A percentile compares a stretch with the other conserved stretches of the same genome.
These are phyloP conservation scores for Exophiala xenobiotica DNA, from an alignment of 2,329 filamentous ascomycete species.

Conservation along the genomic window DNA sequence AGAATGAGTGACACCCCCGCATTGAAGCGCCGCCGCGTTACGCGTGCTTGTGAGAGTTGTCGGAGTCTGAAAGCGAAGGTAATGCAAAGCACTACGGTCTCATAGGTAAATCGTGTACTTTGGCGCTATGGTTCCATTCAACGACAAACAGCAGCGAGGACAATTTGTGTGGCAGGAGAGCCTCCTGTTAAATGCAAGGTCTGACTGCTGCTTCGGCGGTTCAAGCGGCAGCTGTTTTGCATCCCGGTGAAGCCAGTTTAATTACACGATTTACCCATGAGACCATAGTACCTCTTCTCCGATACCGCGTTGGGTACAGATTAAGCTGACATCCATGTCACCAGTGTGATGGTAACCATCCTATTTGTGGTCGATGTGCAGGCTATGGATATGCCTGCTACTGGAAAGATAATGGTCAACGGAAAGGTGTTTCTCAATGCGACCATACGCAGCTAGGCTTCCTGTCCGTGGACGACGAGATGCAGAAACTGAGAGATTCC, in stretches of 20 bases:
- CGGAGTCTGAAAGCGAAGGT: slow-evolving; percentile 32
- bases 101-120: too few relatives aligned
- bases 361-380: slow-evolving; percentile 32
- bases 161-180: too few relatives aligned
- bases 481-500: slow-evolving; percentile 8
- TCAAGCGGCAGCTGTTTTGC: too few relatives aligned
- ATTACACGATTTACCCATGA: too few relatives aligned
- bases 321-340: slow-evolving; percentile 5
- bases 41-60: slow-evolving; percentile 31
- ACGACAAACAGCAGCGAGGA: too few relatives aligned
- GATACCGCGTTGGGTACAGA: too few relatives aligned
- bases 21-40: slow-evolving; percentile 29
- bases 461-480: background rate
- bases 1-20: background rate
- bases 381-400: slow-evolving; percentile 34
- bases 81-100: background rate
- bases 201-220: too few relatives aligned
- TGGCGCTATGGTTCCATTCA: too few relatives aligned
- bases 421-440: slow-evolving; percentile 12
- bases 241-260: too few relatives aligned
- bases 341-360: slow-evolving; percentile 34
- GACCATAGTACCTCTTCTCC: too few relatives aligned
- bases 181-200: too few relatives aligned
- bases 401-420: slow-evolving; percentile 24
- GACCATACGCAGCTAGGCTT: background rate